phyloP scores from a whole-genome alignment of 805 yeast species.

The Hanseniaspora guilliermondii region DNA sequence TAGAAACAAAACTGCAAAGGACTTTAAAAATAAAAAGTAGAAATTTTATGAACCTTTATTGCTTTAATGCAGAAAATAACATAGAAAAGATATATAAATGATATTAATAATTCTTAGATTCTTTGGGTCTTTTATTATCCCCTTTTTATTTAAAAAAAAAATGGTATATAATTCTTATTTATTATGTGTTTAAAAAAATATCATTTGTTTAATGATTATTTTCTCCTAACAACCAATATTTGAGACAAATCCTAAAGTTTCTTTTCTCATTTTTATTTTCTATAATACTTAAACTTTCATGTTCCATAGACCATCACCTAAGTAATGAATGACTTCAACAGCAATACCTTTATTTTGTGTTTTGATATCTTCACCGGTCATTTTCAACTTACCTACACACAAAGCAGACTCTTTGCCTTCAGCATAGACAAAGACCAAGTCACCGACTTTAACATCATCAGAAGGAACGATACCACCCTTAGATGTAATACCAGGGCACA shows the following conservation, averaged over 20 bases:
- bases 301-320: conserved; percentile 84
- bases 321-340: conserved; percentile 65
- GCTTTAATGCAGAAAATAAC: too few relatives aligned
- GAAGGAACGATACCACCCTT: conserved; percentile 76
- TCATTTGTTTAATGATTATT: too few relatives aligned
- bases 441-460: conserved; percentile 39
- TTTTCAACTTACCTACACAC: conserved; percentile 75
- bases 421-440: conserved; percentile 73
- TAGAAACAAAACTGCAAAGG: conserved; percentile 31
- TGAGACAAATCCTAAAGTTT: background rate
- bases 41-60: too few relatives aligned
- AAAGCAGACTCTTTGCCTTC: conserved; percentile 86
- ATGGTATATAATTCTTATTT: too few relatives aligned
- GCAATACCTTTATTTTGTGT: conserved; percentile 77
- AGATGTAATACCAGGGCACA: conserved; percentile 91
- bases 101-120: too few relatives aligned
- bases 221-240: too few relatives aligned
- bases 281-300: conserved; percentile 35
- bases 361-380: conserved; percentile 85
- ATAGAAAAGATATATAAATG: too few relatives aligned
- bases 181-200: too few relatives aligned
- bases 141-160: too few relatives aligned
- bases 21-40: conserved; percentile 7
- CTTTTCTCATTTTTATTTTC: background rate
- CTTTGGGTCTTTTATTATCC: too few relatives aligned